Conservation (phyloP, 2,329 filamentous ascomycete genomes). For the Cladosporium sp. region DNA sequence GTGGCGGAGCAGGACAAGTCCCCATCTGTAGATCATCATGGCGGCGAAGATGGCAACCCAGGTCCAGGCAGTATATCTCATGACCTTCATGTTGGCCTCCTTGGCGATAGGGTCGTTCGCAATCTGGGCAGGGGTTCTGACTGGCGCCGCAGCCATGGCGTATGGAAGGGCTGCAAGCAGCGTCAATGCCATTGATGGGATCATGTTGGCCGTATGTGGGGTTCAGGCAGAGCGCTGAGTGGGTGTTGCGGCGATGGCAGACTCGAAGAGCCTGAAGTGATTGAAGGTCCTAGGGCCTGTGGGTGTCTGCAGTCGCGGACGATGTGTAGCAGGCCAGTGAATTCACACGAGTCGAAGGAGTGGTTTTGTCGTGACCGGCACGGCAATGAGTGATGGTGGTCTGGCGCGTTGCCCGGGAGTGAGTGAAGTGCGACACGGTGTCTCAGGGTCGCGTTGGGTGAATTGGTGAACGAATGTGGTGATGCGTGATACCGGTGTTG, state of each 20-base stretch:
- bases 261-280: slow-evolving; percentile 1
- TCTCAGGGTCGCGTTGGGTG: neutral
- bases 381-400: neutral
- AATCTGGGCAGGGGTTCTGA: slow-evolving; percentile 4
- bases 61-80: slow-evolving; percentile 37
- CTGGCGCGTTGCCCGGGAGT: slow-evolving; percentile 11
- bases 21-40: slow-evolving; percentile 64
- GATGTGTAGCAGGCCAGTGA: slow-evolving; percentile 5
- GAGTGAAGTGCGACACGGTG: slow-evolving; percentile 9
- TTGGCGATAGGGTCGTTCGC: slow-evolving; percentile 10
- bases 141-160: slow-evolving; percentile 10
- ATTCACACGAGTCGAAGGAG: slow-evolving; percentile 4
- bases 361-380: slow-evolving; percentile 8
- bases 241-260: neutral
- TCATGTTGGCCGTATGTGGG: slow-evolving; percentile 1
- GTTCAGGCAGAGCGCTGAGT: neutral
- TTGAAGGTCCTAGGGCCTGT: neutral
- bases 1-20: slow-evolving; percentile 59
- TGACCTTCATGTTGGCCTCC: slow-evolving; percentile 29
- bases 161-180: slow-evolving; percentile 12
- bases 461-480: slow-evolving; percentile 1
- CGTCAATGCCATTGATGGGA: slow-evolving; percentile 1
- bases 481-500: neutral
- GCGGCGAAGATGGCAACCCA: slow-evolving; percentile 60
- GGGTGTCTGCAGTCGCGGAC: slow-evolving; percentile 3